Evolutionary conservation across 2,329 filamentous ascomycete genomes (phyloP), one percentile per base, ranked within the genome.

Genomic region (Cladosporium sp.): DNA sequence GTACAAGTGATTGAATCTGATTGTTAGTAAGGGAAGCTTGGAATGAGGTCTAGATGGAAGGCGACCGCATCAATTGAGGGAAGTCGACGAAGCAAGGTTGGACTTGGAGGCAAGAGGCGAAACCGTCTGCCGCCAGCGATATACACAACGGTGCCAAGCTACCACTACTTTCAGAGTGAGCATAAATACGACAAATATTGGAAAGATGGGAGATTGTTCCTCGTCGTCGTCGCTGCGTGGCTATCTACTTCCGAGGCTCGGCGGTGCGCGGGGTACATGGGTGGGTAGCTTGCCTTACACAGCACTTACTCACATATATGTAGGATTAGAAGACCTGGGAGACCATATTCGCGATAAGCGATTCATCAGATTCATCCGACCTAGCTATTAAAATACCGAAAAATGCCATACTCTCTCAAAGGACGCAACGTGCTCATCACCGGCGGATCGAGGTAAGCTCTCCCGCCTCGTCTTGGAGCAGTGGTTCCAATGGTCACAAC

Each of bases 361-460:
- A 23, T 40, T 40, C 55, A 35, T 40, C 21, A 6, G 40, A 40
- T n/a, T 8, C 35, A 59, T 2, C 21, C 18, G 7, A 40, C 26
- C 8, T 26, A 29, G n/a, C 40, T 5, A 31, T 21, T 1, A 14
- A 59, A 40, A 7, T 28, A 1, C n/a, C 12, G 3, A 14, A 77
- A 53, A 16, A 90, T 89, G 87, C 84, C 86, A 1, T 89, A 89
- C 77, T 78, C 81, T n/a, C 80, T 90, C 53, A 83, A 84, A 69
- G 83, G 81, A 63, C 81, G 86, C 37, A 89, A 88, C 70, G 85
- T 89, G 31, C 82, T 90, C 18, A 80, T 91, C 26, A 90, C 87
- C 0, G 88, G 86, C 53, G 87, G 86, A 56, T 88, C 86, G 55
- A 81, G 86, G 87, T 89, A 78, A 69, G 80, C 52, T 33, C 11